Evolutionary conservation across 2,329 filamentous ascomycete genomes (phyloP).

Genomic region (Thermoascus crustaceus): DNA sequence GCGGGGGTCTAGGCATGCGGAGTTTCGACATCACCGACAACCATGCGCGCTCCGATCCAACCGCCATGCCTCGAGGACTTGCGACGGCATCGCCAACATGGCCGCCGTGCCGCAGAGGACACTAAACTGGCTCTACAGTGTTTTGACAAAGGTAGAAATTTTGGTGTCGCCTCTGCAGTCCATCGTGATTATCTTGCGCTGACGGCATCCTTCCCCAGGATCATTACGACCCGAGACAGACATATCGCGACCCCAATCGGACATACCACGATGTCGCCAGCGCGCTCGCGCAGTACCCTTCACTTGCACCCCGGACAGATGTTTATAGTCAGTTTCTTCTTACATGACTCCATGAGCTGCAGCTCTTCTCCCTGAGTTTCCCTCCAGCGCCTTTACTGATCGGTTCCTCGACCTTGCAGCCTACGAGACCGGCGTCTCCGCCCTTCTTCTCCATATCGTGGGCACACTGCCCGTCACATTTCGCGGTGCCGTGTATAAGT

Average conservation of each 20-base stretch:
- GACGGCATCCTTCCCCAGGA: constrained; percentile 18
- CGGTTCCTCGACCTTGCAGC: constrained; percentile 44
- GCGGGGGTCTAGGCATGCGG: constrained; percentile 9
- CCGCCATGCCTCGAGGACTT: not conserved
- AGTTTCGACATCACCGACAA: constrained; percentile 1
- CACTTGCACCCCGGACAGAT: constrained; percentile 77
- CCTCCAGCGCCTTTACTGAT: constrained; percentile 16
- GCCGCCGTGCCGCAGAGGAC: constrained; percentile 76
- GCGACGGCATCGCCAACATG: constrained; percentile 29
- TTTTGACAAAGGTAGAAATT: constrained; percentile 60
- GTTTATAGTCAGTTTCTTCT: constrained; percentile 67
- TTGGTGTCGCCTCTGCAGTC: not conserved
- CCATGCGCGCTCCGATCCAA: constrained; percentile 3
- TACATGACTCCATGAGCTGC: not conserved
- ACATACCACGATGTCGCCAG: constrained; percentile 88
- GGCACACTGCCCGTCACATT: constrained; percentile 90
- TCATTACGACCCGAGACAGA: constrained; percentile 48
- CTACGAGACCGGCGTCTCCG: constrained; percentile 78
- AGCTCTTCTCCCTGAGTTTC: not conserved
- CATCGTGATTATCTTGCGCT: constrained; percentile 13
- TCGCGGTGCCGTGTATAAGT: constrained; percentile 79
- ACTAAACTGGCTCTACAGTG: constrained; percentile 90
- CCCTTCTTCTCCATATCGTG: constrained; percentile 74
- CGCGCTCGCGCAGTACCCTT: constrained; percentile 68
- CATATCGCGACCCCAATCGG: constrained; percentile 87